Evolutionary conservation across 495 filamentous ascomycete genomes (phyloP).

Genomic region (Hypoxylon perforatum): DNA sequence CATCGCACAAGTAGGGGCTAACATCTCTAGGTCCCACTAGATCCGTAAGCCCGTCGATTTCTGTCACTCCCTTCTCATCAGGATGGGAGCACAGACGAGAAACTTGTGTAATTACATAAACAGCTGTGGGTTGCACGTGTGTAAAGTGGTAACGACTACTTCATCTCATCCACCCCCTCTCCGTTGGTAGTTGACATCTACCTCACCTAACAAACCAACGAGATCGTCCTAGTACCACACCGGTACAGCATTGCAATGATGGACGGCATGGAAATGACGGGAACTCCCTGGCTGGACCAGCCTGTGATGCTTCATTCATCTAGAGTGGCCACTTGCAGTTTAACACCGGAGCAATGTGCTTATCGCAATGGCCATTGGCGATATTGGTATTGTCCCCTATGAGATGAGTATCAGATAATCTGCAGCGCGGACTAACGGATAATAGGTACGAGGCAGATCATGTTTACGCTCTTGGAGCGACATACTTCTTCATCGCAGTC

Average conservation of each 20-base stretch:
- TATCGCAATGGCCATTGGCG: conserved; percentile 59
- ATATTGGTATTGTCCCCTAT: conserved; percentile 54
- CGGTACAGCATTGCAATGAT: conserved; percentile 18
- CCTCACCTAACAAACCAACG: background rate
- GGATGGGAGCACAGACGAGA: background rate
- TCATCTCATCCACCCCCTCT: conserved; percentile 2
- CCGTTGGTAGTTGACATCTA: background rate
- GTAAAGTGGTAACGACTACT: background rate
- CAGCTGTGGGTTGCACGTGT: background rate
- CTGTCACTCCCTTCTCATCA: conserved; percentile 5
- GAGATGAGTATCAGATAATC: background rate
- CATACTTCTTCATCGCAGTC: conserved; percentile 60
- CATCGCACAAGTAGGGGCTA: conserved; percentile 16
- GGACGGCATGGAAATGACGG: conserved; percentile 27
- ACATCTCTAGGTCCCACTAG: conserved; percentile 6
- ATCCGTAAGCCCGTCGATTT: conserved; percentile 6
- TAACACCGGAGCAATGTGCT: conserved; percentile 60
- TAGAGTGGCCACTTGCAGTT: conserved; percentile 55
- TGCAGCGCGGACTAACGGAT: conserved; percentile 3
- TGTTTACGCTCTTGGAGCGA: conserved; percentile 60
- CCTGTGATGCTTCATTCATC: conserved; percentile 62
- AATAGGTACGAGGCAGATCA: conserved; percentile 65
- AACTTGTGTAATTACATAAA: conserved; percentile 29
- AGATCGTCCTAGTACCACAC: background rate
- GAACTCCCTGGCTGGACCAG: conserved; percentile 56